A percentile compares a stretch with the other conserved stretches of the same genome.
These are phyloP conservation scores for Ochetophila trinervis DNA, from an alignment of 306 rosid species.

Conservation along the genomic window DNA sequence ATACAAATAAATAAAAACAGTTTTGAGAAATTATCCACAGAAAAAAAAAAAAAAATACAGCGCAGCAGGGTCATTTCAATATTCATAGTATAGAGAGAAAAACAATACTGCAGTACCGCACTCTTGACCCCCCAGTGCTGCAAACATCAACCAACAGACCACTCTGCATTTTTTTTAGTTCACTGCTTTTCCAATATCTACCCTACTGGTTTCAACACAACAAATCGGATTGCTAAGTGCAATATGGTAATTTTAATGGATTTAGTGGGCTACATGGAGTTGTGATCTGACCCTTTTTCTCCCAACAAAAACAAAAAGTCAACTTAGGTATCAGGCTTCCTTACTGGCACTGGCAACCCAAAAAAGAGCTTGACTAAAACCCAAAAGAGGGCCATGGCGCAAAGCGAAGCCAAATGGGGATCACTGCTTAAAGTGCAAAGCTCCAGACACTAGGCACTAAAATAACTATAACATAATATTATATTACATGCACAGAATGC, in stretches of 20 bases:
- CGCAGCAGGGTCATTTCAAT: too few species aligned
- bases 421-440: constrained; percentile 24
- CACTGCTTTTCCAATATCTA: constrained; percentile 18
- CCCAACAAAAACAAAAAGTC: constrained; percentile 32
- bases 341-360: constrained; percentile 29
- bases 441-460: constrained; percentile 21
- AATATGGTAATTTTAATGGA: constrained; percentile 23
- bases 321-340: constrained; percentile 32
- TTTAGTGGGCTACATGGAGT: constrained; percentile 13
- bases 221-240: constrained; percentile 11
- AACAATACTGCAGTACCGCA: too few species aligned
- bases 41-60: too few species aligned
- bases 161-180: constrained; percentile 11
- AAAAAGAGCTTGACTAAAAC: constrained; percentile 27
- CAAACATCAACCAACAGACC: constrained; percentile 22
- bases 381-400: constrained; percentile 18
- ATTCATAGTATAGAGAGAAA: too few species aligned
- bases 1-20: too few species aligned
- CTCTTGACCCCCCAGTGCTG: background rate
- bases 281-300: background rate
- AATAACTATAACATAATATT: constrained; percentile 17
- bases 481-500: constrained; percentile 21
- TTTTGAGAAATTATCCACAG: too few species aligned
- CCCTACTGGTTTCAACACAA: constrained; percentile 21
- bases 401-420: constrained; percentile 22